A percentile compares a stretch with the other conserved stretches of the same genome.
Conservation (phyloP, 345 rosid species). For the Anastatica hierochuntica region DNA sequence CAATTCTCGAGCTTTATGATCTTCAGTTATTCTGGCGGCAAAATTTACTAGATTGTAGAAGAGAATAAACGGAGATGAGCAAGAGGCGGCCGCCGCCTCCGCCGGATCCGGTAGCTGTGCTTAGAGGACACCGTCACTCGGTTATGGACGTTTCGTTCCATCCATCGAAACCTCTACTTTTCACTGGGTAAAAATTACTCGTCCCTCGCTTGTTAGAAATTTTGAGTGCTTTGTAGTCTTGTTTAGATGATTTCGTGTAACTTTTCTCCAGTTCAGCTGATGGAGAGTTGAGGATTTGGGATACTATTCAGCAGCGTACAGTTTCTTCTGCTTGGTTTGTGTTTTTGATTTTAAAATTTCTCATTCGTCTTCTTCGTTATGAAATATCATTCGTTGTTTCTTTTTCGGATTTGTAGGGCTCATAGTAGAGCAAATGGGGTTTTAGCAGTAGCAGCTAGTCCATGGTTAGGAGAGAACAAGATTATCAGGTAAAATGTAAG, state of each 20-base stretch:
- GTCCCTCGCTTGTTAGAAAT: not conserved
- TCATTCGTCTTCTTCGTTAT: not conserved
- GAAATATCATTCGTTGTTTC: not conserved
- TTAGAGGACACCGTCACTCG: slow-evolving; percentile 89
- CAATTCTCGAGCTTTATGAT: not conserved
- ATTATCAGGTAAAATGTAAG: slow-evolving; percentile 45
- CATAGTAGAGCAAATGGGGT: slow-evolving; percentile 87
- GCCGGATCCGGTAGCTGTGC: slow-evolving; percentile 86
- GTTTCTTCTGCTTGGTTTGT: slow-evolving; percentile 64
- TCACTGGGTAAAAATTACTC: slow-evolving; percentile 50
- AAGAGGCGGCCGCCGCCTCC: slow-evolving; percentile 67
- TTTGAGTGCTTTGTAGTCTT: not conserved
- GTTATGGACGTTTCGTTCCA: slow-evolving; percentile 77
- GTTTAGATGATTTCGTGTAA: slow-evolving; percentile 7
- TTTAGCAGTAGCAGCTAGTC: slow-evolving; percentile 53
- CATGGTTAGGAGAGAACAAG: slow-evolving; percentile 51
- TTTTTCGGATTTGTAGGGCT: slow-evolving; percentile 38
- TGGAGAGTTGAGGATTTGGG: slow-evolving; percentile 92
- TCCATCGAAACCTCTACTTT: slow-evolving; percentile 52
- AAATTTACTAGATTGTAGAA: not conserved
- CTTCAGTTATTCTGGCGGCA: slow-evolving; percentile 5
- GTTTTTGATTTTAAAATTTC: not conserved
- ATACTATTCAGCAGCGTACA: slow-evolving; percentile 57
- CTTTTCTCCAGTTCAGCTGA: slow-evolving; percentile 79
- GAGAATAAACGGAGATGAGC: slow-evolving; percentile 34